Percentiles rank a stretch among this genome's conserved stretches.
Evolutionary conservation across 129 eudicot genomes (phyloP).

Genomic region (Oenanthe sinensis): DNA sequence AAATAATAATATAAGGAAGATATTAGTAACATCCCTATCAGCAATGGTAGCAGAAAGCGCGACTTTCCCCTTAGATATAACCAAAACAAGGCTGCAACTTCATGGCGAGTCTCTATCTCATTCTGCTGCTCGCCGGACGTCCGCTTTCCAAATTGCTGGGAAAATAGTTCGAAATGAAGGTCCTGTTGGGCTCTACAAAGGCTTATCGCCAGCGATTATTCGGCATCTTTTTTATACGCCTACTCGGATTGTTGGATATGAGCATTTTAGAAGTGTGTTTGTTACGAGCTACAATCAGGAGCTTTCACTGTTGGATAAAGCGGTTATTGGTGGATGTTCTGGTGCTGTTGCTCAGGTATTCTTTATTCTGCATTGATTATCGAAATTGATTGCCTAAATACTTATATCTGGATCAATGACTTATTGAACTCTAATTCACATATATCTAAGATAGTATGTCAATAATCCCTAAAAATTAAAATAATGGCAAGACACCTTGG

Average conservation of each 20-base stretch:
- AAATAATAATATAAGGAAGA: conserved; percentile 15
- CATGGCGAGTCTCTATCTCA: conserved; percentile 35
- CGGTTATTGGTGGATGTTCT: conserved; percentile 66
- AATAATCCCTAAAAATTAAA: background rate
- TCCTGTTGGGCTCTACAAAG: conserved; percentile 56
- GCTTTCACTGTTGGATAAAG: conserved; percentile 40
- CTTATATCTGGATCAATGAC: background rate
- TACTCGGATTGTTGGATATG: conserved; percentile 73
- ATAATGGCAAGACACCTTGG: background rate
- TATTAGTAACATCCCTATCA: conserved; percentile 55
- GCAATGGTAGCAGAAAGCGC: conserved; percentile 80
- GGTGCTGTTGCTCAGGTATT: conserved; percentile 96
- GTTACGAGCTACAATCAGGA: conserved; percentile 16
- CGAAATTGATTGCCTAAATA: background rate
- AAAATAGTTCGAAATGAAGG: conserved; percentile 46
- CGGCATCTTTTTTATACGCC: conserved; percentile 86
- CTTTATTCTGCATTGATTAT: background rate
- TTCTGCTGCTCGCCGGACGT: conserved; percentile 26
- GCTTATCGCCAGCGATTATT: conserved; percentile 65
- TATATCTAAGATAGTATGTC: background rate
- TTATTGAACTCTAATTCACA: background rate
- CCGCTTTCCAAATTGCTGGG: conserved; percentile 38
- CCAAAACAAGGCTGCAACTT: conserved; percentile 78
- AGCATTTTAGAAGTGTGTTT: conserved; percentile 49
- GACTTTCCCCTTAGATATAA: conserved; percentile 87